These are phyloP conservation scores for Periconia sp. DNA, from an alignment of 2,329 filamentous ascomycete genomes.

Conservation along the genomic window DNA sequence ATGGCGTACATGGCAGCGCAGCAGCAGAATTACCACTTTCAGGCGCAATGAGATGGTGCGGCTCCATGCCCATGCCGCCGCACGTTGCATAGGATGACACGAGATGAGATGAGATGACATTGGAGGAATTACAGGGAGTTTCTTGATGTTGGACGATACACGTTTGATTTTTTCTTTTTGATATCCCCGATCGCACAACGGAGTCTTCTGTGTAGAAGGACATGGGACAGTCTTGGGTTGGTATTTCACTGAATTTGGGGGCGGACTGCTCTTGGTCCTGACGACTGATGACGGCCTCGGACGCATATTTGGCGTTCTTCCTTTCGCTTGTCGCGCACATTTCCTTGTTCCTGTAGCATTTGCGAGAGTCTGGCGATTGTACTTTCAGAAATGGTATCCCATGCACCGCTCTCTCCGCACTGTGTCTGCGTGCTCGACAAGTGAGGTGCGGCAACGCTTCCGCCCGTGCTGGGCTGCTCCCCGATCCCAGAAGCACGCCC, in stretches of 20 bases:
- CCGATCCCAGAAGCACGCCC: slow-evolving; percentile 1
- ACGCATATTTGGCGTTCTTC: slow-evolving; percentile 14
- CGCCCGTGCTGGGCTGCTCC: not conserved
- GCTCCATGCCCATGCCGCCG: no score
- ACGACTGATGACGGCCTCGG: slow-evolving; percentile 10
- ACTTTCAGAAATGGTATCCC: slow-evolving; percentile 4
- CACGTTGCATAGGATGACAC: no score
- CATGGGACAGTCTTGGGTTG: slow-evolving; percentile 1
- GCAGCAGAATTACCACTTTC: slow-evolving; percentile 41
- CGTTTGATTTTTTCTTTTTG: slow-evolving; percentile 7
- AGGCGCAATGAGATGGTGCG: slow-evolving; percentile 31
- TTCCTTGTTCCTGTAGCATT: slow-evolving; percentile 6
- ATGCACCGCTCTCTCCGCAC: not conserved
- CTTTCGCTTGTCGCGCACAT: slow-evolving; percentile 7
- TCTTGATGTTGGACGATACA: slow-evolving; percentile 5
- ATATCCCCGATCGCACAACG: slow-evolving; percentile 18
- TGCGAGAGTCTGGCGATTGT: slow-evolving; percentile 4
- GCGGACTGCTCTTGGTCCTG: slow-evolving; percentile 1
- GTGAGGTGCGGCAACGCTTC: no score
- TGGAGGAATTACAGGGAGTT: slow-evolving; percentile 3
- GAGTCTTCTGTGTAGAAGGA: slow-evolving; percentile 8
- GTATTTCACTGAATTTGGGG: not conserved
- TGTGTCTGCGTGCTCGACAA: no score
- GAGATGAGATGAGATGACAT: not conserved
- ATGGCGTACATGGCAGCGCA: slow-evolving; percentile 40